These are phyloP conservation scores for Epichloe amarillans DNA, from an alignment of 2,329 filamentous ascomycete species.

Conservation along the genomic window DNA sequence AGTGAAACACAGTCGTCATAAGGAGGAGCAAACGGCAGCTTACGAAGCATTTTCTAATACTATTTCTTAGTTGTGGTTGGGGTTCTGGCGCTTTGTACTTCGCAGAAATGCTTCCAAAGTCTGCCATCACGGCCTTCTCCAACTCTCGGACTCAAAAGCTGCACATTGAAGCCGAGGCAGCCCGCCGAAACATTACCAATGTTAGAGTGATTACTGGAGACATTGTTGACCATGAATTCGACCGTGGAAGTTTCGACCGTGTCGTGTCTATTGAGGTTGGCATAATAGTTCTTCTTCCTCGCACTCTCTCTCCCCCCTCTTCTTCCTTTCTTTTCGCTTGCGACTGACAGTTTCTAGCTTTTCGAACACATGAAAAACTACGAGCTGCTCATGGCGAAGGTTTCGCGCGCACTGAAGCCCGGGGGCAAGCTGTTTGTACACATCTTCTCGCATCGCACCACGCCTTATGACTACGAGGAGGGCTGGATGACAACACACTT, in stretches of 20 bases:
- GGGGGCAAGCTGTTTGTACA: slow-evolving; percentile 57
- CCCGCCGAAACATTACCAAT: slow-evolving; percentile 43
- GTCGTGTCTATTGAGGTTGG: slow-evolving; percentile 48
- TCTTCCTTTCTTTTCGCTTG: no score
- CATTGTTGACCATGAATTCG: slow-evolving; percentile 52
- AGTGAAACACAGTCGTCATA: not conserved
- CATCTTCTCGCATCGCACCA: slow-evolving; percentile 50
- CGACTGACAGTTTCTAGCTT: slow-evolving; percentile 27
- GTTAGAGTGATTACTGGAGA: slow-evolving; percentile 53
- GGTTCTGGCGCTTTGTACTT: slow-evolving; percentile 52
- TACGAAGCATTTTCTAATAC: not conserved
- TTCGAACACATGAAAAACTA: slow-evolving; percentile 74
- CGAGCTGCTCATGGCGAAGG: slow-evolving; percentile 50
- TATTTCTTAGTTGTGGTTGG: slow-evolving; percentile 48
- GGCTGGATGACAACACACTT: slow-evolving; percentile 66
- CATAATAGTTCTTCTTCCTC: not conserved
- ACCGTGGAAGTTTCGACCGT: slow-evolving; percentile 43
- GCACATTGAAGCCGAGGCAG: slow-evolving; percentile 48
- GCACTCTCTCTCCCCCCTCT: no score
- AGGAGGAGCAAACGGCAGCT: not conserved
- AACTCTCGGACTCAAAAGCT: slow-evolving; percentile 57
- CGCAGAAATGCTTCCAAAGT: slow-evolving; percentile 49
- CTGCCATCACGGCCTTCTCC: slow-evolving; percentile 52
- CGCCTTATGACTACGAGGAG: slow-evolving; percentile 56
- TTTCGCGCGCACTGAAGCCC: slow-evolving; percentile 43